Conservation (phyloP, 768 basidiomycete species). For the button mushroom (Agaricus bisporus) region DNA sequence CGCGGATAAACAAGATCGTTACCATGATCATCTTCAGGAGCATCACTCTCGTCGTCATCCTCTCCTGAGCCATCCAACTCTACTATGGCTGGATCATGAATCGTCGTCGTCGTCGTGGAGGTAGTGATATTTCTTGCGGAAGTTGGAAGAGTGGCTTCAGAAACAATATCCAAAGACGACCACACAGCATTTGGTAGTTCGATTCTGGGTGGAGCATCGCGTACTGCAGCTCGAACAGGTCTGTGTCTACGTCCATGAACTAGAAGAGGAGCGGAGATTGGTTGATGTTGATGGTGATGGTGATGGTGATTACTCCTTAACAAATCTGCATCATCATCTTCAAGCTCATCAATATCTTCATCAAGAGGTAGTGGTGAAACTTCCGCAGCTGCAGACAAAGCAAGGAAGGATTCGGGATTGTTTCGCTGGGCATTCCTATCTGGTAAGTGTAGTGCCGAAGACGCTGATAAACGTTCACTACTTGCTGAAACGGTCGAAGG, state of each 20-base stretch:
- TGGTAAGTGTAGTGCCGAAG: background rate
- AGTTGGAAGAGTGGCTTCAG: background rate
- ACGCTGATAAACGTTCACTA: background rate
- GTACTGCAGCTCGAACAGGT: background rate
- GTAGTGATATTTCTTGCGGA: background rate
- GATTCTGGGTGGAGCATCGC: constrained; percentile 1
- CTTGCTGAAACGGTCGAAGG: background rate
- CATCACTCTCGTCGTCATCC: background rate
- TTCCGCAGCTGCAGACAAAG: background rate
- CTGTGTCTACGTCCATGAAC: background rate
- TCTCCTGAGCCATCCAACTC: background rate
- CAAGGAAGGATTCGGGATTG: background rate
- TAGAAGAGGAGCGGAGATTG: no score
- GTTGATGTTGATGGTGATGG: background rate
- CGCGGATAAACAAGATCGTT: background rate
- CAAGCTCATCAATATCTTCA: background rate
- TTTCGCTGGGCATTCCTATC: background rate
- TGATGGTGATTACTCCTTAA: background rate
- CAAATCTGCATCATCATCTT: background rate
- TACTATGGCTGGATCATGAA: background rate
- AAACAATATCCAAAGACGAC: constrained; percentile 1
- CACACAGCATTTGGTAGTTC: constrained; percentile 4
- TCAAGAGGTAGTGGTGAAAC: background rate
- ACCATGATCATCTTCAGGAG: background rate
- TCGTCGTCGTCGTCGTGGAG: no score